Evolutionary conservation across 2,329 filamentous ascomycete species (phyloP).

Genomic region (Periconia digitata): DNA sequence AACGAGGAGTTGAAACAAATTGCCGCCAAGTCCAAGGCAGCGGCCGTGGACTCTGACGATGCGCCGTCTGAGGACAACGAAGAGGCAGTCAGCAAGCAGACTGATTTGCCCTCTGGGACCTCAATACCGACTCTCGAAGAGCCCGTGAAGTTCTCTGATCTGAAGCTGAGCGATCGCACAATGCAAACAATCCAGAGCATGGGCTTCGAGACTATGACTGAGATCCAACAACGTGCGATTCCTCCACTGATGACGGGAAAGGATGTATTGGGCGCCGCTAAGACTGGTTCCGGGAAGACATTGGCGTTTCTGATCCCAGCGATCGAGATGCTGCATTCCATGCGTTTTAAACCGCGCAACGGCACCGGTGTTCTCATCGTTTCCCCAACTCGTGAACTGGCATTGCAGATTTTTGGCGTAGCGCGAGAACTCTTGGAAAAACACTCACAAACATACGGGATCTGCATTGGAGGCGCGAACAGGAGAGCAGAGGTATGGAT

Average conservation of each 20-base stretch:
- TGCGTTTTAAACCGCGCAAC: constrained; percentile 93
- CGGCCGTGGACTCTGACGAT: constrained; percentile 22
- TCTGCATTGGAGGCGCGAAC: constrained; percentile 95
- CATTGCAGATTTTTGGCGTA: constrained; percentile 94
- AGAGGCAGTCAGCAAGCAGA: constrained; percentile 23
- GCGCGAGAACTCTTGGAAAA: constrained; percentile 89
- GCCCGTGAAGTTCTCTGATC: constrained; percentile 73
- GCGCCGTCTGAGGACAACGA: constrained; percentile 33
- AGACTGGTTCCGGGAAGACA: constrained; percentile 96
- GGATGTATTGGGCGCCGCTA: constrained; percentile 92
- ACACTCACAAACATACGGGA: constrained; percentile 93
- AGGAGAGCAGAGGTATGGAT: constrained; percentile 67
- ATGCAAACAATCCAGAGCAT: constrained; percentile 87
- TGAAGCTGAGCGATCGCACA: constrained; percentile 85
- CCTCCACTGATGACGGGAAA: constrained; percentile 85
- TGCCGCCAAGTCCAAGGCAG: constrained; percentile 27
- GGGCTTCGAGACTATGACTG: constrained; percentile 94
- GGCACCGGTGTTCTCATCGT: constrained; percentile 83
- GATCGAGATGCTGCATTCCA: constrained; percentile 85
- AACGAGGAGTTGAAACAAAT: constrained; percentile 39
- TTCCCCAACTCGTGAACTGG: constrained; percentile 89
- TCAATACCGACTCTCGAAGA: constrained; percentile 64
- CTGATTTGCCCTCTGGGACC: constrained; percentile 57
- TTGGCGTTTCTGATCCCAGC: constrained; percentile 92
- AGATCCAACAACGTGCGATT: constrained; percentile 86